phyloP scores from a whole-genome alignment of 768 basidiomycete genomes.

The Dioszegia crocea region DNA sequence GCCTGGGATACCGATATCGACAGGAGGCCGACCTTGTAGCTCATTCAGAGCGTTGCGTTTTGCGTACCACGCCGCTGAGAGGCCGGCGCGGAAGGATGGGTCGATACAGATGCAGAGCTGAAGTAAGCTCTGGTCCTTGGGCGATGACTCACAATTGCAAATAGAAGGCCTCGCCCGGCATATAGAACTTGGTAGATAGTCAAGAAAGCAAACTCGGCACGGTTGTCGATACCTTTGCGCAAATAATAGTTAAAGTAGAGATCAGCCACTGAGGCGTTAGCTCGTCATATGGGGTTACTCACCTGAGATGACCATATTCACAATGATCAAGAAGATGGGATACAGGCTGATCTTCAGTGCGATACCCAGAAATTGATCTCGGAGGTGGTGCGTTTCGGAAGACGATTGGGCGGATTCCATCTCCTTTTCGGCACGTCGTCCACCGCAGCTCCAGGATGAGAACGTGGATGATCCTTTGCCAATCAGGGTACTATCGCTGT shows the following conservation, averaged over 20 bases:
- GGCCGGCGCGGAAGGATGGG: slow-evolving; percentile 17
- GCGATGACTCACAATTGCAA: slow-evolving; percentile 16
- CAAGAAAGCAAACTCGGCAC: slow-evolving; percentile 12
- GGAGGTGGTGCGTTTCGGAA: background rate
- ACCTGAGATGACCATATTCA: slow-evolving; percentile 25
- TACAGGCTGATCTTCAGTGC: slow-evolving; percentile 26
- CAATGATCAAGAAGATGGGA: slow-evolving; percentile 24
- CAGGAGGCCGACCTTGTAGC: background rate
- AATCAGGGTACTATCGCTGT: background rate
- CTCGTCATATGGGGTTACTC: background rate
- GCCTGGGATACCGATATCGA: background rate
- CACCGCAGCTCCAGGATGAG: background rate
- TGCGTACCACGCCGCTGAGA: background rate
- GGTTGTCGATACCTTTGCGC: slow-evolving; percentile 9
- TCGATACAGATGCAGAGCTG: slow-evolving; percentile 25
- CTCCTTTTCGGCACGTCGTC: background rate
- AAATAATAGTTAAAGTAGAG: slow-evolving; percentile 14
- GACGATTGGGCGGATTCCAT: background rate
- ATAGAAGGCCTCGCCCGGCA: slow-evolving; percentile 27
- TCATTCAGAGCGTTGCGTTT: background rate
- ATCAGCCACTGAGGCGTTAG: slow-evolving; percentile 18
- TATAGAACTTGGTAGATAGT: slow-evolving; percentile 24
- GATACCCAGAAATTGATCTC: slow-evolving; percentile 27
- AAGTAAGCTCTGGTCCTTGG: background rate
- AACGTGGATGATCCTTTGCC: background rate